Percentiles rank a stretch among this genome's conserved stretches.
Conservation (phyloP, 2,329 filamentous ascomycete genomes). For the Teratosphaeriaceae sp. region DNA sequence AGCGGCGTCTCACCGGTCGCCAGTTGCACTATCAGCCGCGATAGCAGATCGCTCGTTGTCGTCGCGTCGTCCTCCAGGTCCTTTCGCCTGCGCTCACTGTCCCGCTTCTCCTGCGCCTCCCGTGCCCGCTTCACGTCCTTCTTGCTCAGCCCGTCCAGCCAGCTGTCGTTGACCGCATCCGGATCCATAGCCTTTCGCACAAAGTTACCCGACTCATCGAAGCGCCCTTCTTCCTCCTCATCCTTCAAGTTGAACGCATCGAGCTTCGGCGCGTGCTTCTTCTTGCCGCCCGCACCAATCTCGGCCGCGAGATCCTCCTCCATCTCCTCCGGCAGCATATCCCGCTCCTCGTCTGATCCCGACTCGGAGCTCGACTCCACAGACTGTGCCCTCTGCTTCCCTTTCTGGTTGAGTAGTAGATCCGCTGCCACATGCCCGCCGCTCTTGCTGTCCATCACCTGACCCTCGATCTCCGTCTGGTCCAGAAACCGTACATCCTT, state of each 20-base stretch:
- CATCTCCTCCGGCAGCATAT: slow-evolving; percentile 50
- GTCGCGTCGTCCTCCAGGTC: slow-evolving; percentile 68
- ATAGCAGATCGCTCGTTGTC: slow-evolving; percentile 66
- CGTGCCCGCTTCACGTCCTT: slow-evolving; percentile 87
- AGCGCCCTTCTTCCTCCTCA: slow-evolving; percentile 87
- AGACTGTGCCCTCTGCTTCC: slow-evolving; percentile 27
- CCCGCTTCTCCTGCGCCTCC: slow-evolving; percentile 78
- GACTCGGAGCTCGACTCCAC: slow-evolving; percentile 21
- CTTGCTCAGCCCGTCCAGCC: slow-evolving; percentile 88
- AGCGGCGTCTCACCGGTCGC: slow-evolving; percentile 79
- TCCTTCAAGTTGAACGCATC: slow-evolving; percentile 92
- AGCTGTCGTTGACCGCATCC: slow-evolving; percentile 83
- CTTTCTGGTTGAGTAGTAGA: slow-evolving; percentile 54
- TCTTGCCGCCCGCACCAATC: slow-evolving; percentile 81
- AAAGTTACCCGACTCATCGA: slow-evolving; percentile 87
- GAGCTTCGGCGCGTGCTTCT: slow-evolving; percentile 86
- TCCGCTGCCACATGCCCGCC: slow-evolving; percentile 60
- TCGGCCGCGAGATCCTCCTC: slow-evolving; percentile 77
- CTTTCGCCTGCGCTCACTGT: slow-evolving; percentile 65
- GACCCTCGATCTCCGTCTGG: slow-evolving; percentile 66
- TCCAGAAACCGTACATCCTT: slow-evolving; percentile 56
- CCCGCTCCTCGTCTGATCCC: slow-evolving; percentile 52
- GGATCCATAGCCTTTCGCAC: slow-evolving; percentile 83
- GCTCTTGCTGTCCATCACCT: slow-evolving; percentile 65
- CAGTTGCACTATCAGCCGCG: slow-evolving; percentile 63